Conservation (phyloP, 2,329 filamentous ascomycete species). For the Botrytis deweyae region DNA sequence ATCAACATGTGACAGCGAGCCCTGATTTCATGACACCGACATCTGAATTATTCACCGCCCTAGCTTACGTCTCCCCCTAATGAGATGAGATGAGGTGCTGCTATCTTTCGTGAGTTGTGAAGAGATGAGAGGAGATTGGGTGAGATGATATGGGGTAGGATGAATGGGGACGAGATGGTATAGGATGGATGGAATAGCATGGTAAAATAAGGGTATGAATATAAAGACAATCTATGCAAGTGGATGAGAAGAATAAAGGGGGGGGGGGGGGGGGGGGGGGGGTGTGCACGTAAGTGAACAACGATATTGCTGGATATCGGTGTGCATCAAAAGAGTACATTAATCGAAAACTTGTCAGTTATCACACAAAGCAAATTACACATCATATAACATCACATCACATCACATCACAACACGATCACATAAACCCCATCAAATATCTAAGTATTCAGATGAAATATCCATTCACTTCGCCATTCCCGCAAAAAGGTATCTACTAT, state of each 20-base stretch:
- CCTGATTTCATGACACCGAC: rapidly evolving
- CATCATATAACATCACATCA: neutral
- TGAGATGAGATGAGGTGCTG: neutral
- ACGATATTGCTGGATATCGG: neutral
- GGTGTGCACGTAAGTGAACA: neutral
- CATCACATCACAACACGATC: neutral
- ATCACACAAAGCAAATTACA: neutral
- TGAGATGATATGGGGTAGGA: too few relatives aligned
- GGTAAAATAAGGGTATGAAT: neutral
- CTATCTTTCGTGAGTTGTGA: neutral
- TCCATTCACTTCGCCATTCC: neutral
- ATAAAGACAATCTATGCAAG: rapidly evolving
- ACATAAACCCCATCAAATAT: neutral
- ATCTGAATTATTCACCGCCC: neutral
- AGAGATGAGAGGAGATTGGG: too few relatives aligned
- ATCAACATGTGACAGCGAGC: neutral
- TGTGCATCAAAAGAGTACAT: neutral
- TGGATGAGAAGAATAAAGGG: neutral
- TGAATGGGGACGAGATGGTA: too few relatives aligned
- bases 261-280: too few relatives aligned
- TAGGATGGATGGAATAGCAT: too few relatives aligned
- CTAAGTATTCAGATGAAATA: neutral
- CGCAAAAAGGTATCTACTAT: neutral
- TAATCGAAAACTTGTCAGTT: too few relatives aligned
- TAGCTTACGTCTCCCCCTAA: too few relatives aligned